A percentile compares a stretch with the other conserved stretches of the same genome.
phyloP scores from a whole-genome alignment of 768 basidiomycete species.

The Suillus alpinus region DNA sequence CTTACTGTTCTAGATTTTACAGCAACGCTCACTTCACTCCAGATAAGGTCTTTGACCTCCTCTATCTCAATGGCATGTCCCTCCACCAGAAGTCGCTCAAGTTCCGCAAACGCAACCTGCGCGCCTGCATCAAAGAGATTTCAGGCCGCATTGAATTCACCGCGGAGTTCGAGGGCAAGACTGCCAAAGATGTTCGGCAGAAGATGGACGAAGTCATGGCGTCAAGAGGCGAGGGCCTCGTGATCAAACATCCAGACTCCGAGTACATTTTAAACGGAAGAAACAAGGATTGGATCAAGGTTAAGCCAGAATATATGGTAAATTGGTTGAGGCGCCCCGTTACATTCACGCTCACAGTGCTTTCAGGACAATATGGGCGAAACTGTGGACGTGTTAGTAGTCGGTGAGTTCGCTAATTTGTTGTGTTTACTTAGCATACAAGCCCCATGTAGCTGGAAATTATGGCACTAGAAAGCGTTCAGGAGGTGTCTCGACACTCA shows the following conservation, averaged over 20 bases:
- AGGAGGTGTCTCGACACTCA: conserved; percentile 84
- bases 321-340: conserved; percentile 6
- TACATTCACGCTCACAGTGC: conserved; percentile 1
- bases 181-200: conserved; percentile 75
- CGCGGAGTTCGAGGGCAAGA: conserved; percentile 67
- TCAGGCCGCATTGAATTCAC: conserved; percentile 81
- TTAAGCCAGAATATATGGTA: conserved; percentile 88
- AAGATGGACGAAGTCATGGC: conserved; percentile 85
- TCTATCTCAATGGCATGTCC: conserved; percentile 83
- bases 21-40: conserved; percentile 27
- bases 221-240: conserved; percentile 85
- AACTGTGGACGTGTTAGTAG: conserved; percentile 87
- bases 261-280: conserved; percentile 85
- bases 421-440: not conserved
- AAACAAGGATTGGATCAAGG: conserved; percentile 93
- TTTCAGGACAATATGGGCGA: conserved; percentile 85
- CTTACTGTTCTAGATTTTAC: not conserved
- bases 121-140: conserved; percentile 62
- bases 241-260: conserved; percentile 82
- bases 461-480: conserved; percentile 85
- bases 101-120: conserved; percentile 78
- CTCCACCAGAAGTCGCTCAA: conserved; percentile 69
- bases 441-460: conserved; percentile 60
- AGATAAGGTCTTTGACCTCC: conserved; percentile 97
- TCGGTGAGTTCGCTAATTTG: conserved; percentile 50